Evolutionary conservation across 495 filamentous ascomycete species (phyloP).

Genomic region (Annulohypoxylon maeteangense): DNA sequence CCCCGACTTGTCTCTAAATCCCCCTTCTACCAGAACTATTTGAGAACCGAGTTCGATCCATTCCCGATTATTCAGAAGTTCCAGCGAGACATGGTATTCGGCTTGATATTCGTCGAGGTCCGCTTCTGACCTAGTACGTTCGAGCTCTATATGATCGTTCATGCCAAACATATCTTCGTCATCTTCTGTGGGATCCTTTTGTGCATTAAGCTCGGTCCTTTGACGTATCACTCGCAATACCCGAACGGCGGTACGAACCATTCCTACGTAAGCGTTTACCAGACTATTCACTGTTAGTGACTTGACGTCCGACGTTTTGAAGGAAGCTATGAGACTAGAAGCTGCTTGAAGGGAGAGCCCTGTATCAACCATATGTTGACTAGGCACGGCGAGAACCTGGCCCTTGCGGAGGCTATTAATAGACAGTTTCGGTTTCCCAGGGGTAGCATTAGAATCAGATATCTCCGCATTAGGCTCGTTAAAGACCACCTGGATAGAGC

Average conservation of each 20-base stretch:
- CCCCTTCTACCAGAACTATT: slow-evolving; percentile 74
- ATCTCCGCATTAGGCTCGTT: slow-evolving; percentile 40
- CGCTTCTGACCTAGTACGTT: slow-evolving; percentile 41
- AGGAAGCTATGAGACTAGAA: slow-evolving; percentile 63
- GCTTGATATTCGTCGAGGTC: slow-evolving; percentile 50
- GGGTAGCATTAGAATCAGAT: slow-evolving; percentile 28
- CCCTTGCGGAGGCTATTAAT: slow-evolving; percentile 77
- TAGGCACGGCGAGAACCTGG: slow-evolving; percentile 76
- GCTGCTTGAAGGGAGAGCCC: slow-evolving; percentile 64
- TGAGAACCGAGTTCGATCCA: slow-evolving; percentile 85
- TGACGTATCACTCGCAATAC: slow-evolving; percentile 59
- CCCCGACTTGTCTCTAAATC: slow-evolving; percentile 67
- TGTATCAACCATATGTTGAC: slow-evolving; percentile 59
- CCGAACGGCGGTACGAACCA: slow-evolving; percentile 82
- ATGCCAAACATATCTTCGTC: slow-evolving; percentile 71
- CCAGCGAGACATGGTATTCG: slow-evolving; percentile 75
- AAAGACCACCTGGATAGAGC: slow-evolving; percentile 84
- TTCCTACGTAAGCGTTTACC: slow-evolving; percentile 86
- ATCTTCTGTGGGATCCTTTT: slow-evolving; percentile 51
- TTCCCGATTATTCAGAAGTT: slow-evolving; percentile 78
- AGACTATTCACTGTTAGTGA: slow-evolving; percentile 61
- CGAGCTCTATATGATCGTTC: slow-evolving; percentile 63
- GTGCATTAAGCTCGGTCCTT: slow-evolving; percentile 25
- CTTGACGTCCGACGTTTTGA: slow-evolving; percentile 53
- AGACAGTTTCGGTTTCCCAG: slow-evolving; percentile 43